Evolutionary conservation across 2,329 filamentous ascomycete species (phyloP), one percentile per base, ranked within the genome.

Genomic region (Venturia aucupariae): DNA sequence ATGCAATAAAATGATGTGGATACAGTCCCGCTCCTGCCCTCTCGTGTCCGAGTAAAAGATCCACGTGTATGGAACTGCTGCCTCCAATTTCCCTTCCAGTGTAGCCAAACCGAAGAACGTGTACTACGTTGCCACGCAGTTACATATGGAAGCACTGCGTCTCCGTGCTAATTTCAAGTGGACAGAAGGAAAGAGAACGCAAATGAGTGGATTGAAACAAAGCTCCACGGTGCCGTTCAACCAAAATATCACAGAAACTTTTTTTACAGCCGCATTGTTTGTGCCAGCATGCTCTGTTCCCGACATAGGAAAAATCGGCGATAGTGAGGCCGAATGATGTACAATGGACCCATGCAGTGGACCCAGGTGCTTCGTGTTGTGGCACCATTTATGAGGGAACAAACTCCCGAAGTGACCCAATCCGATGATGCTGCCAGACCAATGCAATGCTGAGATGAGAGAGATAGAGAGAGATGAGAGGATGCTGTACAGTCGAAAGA

Each of bases 281-380:
- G 19, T 48, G 19, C 19, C 22, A 11, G 44, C 44, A 22, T 48
- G 30, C 30, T 19, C 11, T 24, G 8, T 8, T 15, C 30, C 15
- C 30, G 19, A 57, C 51, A 35, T 35, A 57, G n/a, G 30, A 22
- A 35, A n/a, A 57, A 35, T 57, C 51, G 51, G 51, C 51, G 13
- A 57, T 57, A 13, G 19, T 11, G 30, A 35, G 15, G 51, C 51
- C 51, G 27, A 35, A 19, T 57, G 30, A 35, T 57, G 51, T 57
- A 57, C 51, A 57, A n/a, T n/a, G 30, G 30, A 57, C n/a, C 51
- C 51, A 57, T 57, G 27, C 51, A 32, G 51, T 35, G 51, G 51
- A 32, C 30, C 51, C 51, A 38, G 15, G 51, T 35, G 51, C 19
- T 27, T 57, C 30, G 51, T 57, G 51, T 35, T 57, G 30, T 35